These are phyloP conservation scores for Cutaneotrichosporon sp. DNA, from an alignment of 1,284 basidiomycete genomes.

Conservation along the genomic window DNA sequence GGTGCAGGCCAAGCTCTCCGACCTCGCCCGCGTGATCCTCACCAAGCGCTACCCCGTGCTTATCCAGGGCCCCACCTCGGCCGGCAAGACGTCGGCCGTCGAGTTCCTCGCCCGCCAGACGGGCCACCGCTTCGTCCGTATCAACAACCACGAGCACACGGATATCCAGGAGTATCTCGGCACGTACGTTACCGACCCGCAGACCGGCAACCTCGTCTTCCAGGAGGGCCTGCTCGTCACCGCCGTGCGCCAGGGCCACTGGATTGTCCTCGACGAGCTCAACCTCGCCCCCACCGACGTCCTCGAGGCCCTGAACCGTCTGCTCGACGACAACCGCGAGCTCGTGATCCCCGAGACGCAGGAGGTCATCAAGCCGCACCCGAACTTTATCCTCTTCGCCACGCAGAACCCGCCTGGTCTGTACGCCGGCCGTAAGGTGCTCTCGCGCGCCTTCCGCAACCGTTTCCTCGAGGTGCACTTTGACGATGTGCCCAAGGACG, in stretches of 20 bases:
- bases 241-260: conserved; percentile 88
- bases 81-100: conserved; percentile 95
- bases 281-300: conserved; percentile 98
- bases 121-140: conserved; percentile 93
- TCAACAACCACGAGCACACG: conserved; percentile 99
- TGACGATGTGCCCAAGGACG: conserved; percentile 91
- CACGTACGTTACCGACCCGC: conserved; percentile 90
- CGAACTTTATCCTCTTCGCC: conserved; percentile 96
- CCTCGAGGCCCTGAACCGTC: conserved; percentile 92
- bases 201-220: conserved; percentile 89
- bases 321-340: conserved; percentile 97
- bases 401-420: conserved; percentile 97
- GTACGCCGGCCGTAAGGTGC: conserved; percentile 94
- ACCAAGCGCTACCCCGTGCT: conserved; percentile 91
- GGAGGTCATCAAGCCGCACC: conserved; percentile 90
- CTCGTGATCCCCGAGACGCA: conserved; percentile 95
- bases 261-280: conserved; percentile 98
- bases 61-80: conserved; percentile 97
- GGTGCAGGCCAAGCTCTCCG: conserved; percentile 90
- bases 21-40: conserved; percentile 86
- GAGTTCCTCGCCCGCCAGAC: conserved; percentile 93
- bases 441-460: conserved; percentile 95
- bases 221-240: conserved; percentile 92
- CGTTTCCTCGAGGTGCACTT: conserved; percentile 99
- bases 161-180: conserved; percentile 99